Base-by-base conservation (phyloP, 2,329 filamentous ascomycete species). In the Zarea fungicola region DNA sequence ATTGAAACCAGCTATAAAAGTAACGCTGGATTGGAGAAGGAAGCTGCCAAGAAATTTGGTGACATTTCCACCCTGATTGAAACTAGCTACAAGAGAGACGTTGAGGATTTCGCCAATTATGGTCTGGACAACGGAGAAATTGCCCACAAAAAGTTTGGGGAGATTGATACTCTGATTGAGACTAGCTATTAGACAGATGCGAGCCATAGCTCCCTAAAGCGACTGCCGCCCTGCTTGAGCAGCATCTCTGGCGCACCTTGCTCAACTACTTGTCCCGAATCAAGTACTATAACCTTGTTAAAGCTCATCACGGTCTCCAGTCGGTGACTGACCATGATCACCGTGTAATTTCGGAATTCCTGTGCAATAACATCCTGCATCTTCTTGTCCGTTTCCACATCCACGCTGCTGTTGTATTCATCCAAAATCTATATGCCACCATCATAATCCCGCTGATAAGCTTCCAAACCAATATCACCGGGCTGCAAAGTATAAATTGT, bases 221-320 rank as follows among this genome's bases (percentile, higher is more conserved):
- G 65, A 3, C 73, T 72, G 80, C n/a, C n/a, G n/a, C n/a, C n/a
- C n/a, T n/a, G n/a, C n/a, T n/a, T n/a, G n/a, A n/a, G 75, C 53
- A 85, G 61, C 55, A 80, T 75, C 54, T 58, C 65, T 5, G 83
- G 82, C 7, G 64, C 67, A 1, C 80, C 83, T 60, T 74, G 84
- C 64, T 87, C 84, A 18, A 78, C 74, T 1, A 81, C 80, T 41
- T 65, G 42, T 5, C 50, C 52, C 29, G 9, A 5, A 5, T 55
- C 51, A 10, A 55, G 37, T 6, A 55, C 53, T 10, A 55, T 41
- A 8, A 54, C 51, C 11, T 35, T 40, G 23, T 55, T 45, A 42
- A 55, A 53, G 55, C 74, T 72, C 9, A 70, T 58, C 35, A 76
- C 69, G 2, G 71, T 76, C 5, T 60, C 56, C 3, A 68, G 47